Conservation (phyloP, 2,329 filamentous ascomycete genomes). For the Alternaria ventricosa region DNA sequence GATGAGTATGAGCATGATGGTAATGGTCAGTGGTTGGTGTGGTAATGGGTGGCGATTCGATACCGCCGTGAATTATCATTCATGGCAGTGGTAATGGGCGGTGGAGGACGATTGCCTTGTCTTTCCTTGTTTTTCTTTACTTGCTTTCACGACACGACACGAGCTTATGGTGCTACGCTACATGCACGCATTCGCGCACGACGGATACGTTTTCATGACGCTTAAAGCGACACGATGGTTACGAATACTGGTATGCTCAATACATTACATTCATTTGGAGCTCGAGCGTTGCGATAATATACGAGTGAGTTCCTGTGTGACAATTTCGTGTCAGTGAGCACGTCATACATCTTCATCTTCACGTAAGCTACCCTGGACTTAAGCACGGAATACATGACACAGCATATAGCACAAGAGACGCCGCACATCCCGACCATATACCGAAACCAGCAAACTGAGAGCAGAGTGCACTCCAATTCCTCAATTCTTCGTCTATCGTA, state of each 20-base stretch:
- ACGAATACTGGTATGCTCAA: background rate
- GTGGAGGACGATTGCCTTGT: background rate
- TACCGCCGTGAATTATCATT: background rate
- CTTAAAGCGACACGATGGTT: background rate
- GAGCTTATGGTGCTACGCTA: background rate
- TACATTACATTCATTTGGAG: background rate
- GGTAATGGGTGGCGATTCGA: background rate
- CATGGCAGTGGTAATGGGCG: background rate
- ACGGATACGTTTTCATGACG: background rate
- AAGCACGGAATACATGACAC: background rate
- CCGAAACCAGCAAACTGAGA: rapidly evolving
- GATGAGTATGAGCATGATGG: background rate
- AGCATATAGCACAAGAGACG: background rate
- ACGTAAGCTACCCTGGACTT: background rate
- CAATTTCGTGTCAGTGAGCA: background rate
- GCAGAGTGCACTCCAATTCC: background rate
- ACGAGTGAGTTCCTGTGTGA: too few relatives aligned
- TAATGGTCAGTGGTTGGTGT: background rate
- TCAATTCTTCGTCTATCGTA: background rate
- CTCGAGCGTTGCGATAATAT: background rate
- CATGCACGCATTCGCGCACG: background rate
- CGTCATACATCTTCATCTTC: background rate
- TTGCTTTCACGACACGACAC: background rate
- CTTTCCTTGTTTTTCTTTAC: background rate
- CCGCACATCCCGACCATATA: background rate